Percentiles rank a stretch among this genome's conserved stretches.
Conservation (phyloP, 1,284 basidiomycete genomes). For the Cryptococcus sp. region DNA sequence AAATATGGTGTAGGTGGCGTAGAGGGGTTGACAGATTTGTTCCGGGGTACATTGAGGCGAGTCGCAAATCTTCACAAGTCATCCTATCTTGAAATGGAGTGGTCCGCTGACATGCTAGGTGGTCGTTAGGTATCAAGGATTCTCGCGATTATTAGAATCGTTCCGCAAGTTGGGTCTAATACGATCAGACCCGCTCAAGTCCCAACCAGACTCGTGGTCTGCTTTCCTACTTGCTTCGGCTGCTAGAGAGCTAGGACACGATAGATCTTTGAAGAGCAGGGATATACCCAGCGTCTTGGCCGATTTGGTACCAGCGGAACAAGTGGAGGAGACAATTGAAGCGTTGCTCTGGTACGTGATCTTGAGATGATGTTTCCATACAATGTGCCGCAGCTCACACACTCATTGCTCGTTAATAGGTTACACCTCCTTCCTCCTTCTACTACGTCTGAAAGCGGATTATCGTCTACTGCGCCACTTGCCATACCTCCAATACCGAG, state of each 20-base stretch:
- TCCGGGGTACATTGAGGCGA: slow-evolving; percentile 83
- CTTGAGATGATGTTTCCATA: too few relatives aligned
- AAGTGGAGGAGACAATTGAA: slow-evolving; percentile 53
- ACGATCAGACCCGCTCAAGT: slow-evolving; percentile 51
- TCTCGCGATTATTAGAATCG: slow-evolving; percentile 70
- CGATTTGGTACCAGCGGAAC: slow-evolving; percentile 51
- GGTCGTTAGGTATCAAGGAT: slow-evolving; percentile 75
- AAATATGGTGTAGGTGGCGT: slow-evolving; percentile 67
- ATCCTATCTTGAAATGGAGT: neutral
- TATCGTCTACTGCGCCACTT: neutral
- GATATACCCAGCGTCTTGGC: slow-evolving; percentile 46
- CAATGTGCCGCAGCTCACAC: neutral
- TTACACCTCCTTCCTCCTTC: slow-evolving; percentile 52
- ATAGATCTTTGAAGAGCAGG: slow-evolving; percentile 4
- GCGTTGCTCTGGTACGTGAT: slow-evolving; percentile 63
- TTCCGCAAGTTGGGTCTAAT: slow-evolving; percentile 77
- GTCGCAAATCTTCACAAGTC: slow-evolving; percentile 5
- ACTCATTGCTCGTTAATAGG: slow-evolving; percentile 16
- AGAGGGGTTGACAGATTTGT: slow-evolving; percentile 63
- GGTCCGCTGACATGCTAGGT: slow-evolving; percentile 2
- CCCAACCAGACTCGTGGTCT: slow-evolving; percentile 21
- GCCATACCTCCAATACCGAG: slow-evolving; percentile 14
- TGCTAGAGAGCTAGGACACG: slow-evolving; percentile 15
- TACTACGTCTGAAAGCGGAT: too few relatives aligned
- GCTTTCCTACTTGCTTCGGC: slow-evolving; percentile 37